Conservation (phyloP, 73 alveolate species). For the Durusdinium trenchii region DNA sequence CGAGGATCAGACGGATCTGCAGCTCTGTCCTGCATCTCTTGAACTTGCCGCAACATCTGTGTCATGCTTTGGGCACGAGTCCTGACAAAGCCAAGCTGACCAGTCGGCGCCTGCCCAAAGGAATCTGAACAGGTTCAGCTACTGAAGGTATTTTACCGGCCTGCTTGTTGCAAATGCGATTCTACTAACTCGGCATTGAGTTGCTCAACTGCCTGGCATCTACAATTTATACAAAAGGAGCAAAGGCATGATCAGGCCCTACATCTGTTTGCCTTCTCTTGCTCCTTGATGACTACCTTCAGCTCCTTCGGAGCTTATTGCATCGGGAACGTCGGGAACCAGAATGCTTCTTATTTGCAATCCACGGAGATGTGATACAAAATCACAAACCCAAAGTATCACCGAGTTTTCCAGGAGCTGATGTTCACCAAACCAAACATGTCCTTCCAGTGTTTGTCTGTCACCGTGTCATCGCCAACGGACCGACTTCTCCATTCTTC, state of each 20-base stretch:
- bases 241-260: background rate
- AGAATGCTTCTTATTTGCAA: background rate
- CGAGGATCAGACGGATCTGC: constrained; percentile 53
- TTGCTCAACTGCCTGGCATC: constrained; percentile 14
- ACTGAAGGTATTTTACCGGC: background rate
- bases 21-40: background rate
- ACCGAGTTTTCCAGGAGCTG: too few relatives aligned
- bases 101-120: constrained; percentile 76
- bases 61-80: background rate
- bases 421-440: too few relatives aligned
- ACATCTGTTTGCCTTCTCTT: constrained; percentile 44
- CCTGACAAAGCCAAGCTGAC: constrained; percentile 62
- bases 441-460: constrained; percentile 69
- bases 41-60: background rate
- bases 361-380: too few relatives aligned
- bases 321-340: background rate
- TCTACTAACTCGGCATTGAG: constrained; percentile 70
- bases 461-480: constrained; percentile 51
- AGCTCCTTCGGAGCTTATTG: background rate
- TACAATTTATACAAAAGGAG: background rate
- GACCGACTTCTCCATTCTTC: constrained; percentile 72
- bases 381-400: too few relatives aligned
- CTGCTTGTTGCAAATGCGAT: constrained; percentile 60
- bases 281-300: constrained; percentile 40
- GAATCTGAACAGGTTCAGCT: background rate